These are phyloP conservation scores for Oenanthe sinensis DNA, from an alignment of 129 eudicot genomes.

Conservation along the genomic window DNA sequence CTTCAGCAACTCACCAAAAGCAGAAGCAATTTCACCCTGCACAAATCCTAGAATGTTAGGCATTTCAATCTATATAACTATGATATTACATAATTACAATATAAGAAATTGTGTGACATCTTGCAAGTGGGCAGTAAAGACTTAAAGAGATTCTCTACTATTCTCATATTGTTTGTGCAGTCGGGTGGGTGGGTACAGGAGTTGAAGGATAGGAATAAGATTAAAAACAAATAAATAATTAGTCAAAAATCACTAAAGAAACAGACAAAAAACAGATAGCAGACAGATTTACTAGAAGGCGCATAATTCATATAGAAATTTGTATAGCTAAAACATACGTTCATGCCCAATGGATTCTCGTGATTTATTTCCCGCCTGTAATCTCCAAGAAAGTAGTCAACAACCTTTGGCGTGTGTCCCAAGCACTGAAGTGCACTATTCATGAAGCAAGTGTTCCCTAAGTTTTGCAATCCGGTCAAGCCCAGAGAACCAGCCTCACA, in stretches of 20 bases:
- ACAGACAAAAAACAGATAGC: not conserved
- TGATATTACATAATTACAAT: not conserved
- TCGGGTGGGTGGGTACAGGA: not conserved
- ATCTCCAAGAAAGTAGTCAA: slow-evolving; percentile 97
- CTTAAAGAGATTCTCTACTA: not conserved
- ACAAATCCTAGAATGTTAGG: not conserved
- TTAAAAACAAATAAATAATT: not conserved
- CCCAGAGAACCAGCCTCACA: slow-evolving; percentile 88
- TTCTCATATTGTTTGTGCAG: not conserved
- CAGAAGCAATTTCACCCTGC: slow-evolving; percentile 11
- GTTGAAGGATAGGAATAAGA: not conserved
- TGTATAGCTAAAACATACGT: slow-evolving; percentile 44
- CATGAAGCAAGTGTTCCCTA: slow-evolving; percentile 98
- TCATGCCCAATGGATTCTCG: slow-evolving; percentile 95
- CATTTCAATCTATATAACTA: not conserved
- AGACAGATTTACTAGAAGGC: not conserved
- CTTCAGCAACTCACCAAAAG: slow-evolving; percentile 10
- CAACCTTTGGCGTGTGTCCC: slow-evolving; percentile 95
- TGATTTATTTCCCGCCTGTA: slow-evolving; percentile 78
- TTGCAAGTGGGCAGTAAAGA: not conserved
- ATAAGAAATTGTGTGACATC: not conserved
- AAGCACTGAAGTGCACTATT: slow-evolving; percentile 96
- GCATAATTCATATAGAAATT: not conserved
- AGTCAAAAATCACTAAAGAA: not conserved
- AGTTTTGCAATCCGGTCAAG: slow-evolving; percentile 85